phyloP scores from a whole-genome alignment of 345 rosid genomes.

The Barbarea vulgaris region DNA sequence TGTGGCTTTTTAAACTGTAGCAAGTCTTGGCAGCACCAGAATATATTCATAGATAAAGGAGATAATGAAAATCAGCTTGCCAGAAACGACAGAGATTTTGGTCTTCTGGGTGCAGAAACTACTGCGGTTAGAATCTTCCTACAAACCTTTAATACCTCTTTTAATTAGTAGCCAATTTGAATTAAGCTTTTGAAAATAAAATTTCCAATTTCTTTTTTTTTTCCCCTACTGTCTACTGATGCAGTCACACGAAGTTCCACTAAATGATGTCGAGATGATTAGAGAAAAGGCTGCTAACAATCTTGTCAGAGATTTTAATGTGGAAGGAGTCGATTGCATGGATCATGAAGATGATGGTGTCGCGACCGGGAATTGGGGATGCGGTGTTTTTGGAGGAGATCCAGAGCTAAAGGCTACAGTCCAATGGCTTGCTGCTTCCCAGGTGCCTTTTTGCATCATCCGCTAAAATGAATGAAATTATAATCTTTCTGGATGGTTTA shows the following conservation, averaged over 20 bases:
- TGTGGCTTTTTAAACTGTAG: constrained; percentile 77
- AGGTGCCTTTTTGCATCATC: constrained; percentile 49
- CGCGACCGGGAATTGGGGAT: constrained; percentile 96
- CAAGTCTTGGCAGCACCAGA: constrained; percentile 45
- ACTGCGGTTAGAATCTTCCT: constrained; percentile 25
- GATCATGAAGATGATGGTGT: constrained; percentile 58
- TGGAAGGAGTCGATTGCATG: constrained; percentile 31
- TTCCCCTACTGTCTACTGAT: constrained; percentile 19
- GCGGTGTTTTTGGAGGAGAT: constrained; percentile 98
- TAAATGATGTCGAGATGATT: constrained; percentile 36
- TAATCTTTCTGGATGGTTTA: not conserved
- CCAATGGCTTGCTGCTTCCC: constrained; percentile 99
- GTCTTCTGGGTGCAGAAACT: constrained; percentile 21
- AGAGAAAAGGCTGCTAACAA: constrained; percentile 35
- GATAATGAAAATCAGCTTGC: constrained; percentile 37
- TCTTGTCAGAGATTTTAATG: constrained; percentile 29
- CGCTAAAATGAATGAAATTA: not conserved
- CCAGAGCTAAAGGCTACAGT: constrained; percentile 78
- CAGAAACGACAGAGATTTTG: constrained; percentile 31
- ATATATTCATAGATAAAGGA: constrained; percentile 38
- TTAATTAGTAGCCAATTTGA: not conserved
- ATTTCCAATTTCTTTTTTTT: not conserved
- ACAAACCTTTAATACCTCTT: constrained; percentile 11
- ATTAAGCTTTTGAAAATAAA: not conserved
- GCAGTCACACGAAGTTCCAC: constrained; percentile 50